These are phyloP conservation scores for Austroboletus novae-zelandiae DNA, from an alignment of 1,284 basidiomycete genomes.

Conservation along the genomic window DNA sequence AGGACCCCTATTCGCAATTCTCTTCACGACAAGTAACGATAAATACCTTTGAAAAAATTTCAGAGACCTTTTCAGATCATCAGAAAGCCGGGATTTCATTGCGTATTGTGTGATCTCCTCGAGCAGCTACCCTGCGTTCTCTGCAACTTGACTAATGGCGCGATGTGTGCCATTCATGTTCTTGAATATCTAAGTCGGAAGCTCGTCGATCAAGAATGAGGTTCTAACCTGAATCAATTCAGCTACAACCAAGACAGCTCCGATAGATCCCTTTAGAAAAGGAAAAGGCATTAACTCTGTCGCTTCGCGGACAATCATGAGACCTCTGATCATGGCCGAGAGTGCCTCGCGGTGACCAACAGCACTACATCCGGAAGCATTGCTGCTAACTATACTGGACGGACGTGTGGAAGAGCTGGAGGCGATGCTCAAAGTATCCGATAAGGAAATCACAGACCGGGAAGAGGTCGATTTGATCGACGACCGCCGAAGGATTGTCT, in stretches of 20 bases:
- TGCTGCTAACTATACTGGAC: neutral
- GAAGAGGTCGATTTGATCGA: no score
- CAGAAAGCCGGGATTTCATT: neutral
- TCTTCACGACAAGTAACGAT: slow-evolving; percentile 6
- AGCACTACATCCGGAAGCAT: no score
- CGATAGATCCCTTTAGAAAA: slow-evolving; percentile 11
- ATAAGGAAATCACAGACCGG: neutral
- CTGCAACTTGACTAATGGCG: slow-evolving; percentile 12
- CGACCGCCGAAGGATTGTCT: no score
- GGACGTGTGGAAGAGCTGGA: no score
- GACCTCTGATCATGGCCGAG: slow-evolving; percentile 7
- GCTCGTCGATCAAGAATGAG: rapidly evolving
- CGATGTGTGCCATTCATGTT: slow-evolving; percentile 18
- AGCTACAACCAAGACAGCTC: slow-evolving; percentile 9
- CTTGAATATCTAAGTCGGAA: slow-evolving; percentile 2
- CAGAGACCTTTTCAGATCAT: slow-evolving; percentile 2
- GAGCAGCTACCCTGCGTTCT: slow-evolving; percentile 16
- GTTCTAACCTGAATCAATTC: slow-evolving; percentile 11
- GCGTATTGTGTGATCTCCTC: slow-evolving; percentile 9
- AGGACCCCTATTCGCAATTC: slow-evolving; percentile 6
- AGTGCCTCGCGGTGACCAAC: no score
- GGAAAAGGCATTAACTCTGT: slow-evolving; percentile 12
- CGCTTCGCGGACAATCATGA: slow-evolving; percentile 9
- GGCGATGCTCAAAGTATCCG: no score
- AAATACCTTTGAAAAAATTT: slow-evolving; percentile 4